Evolutionary conservation across 2,329 filamentous ascomycete genomes (phyloP).

Genomic region (Emergomyces orientalis): DNA sequence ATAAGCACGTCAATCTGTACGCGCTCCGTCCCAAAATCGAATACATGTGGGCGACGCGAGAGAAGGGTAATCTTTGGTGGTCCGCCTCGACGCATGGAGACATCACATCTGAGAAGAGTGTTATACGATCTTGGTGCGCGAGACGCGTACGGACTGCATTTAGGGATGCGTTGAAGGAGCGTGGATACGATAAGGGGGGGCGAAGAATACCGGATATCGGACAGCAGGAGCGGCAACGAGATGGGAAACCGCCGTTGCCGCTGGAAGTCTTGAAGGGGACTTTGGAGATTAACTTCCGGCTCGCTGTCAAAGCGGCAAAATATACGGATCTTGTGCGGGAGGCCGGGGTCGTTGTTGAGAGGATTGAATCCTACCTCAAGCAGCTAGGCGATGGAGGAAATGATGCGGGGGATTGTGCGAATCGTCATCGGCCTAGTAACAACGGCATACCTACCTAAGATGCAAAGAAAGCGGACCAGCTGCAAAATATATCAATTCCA

Average conservation of each 20-base stretch:
- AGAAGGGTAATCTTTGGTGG: constrained; percentile 42
- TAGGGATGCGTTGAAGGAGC: constrained; percentile 34
- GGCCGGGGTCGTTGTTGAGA: not conserved
- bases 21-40: constrained; percentile 31
- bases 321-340: not conserved
- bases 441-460: not conserved
- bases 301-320: not conserved
- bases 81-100: constrained; percentile 26
- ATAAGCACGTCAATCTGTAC: constrained; percentile 19
- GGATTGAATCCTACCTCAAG: not conserved
- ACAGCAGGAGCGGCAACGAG: constrained; percentile 8
- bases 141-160: constrained; percentile 41
- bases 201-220: not conserved
- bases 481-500: not conserved
- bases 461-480: not conserved
- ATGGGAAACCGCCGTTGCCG: not conserved
- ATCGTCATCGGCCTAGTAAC: not conserved
- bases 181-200: constrained; percentile 29
- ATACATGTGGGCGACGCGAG: constrained; percentile 30
- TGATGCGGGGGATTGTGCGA: not conserved
- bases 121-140: constrained; percentile 40
- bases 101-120: constrained; percentile 29
- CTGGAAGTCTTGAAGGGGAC: not conserved
- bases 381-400: not conserved
- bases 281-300: not conserved